Percentiles rank a stretch among this genome's conserved stretches.
Evolutionary conservation across 1,284 basidiomycete genomes (phyloP).

Genomic region (Melampsora larici-populina): DNA sequence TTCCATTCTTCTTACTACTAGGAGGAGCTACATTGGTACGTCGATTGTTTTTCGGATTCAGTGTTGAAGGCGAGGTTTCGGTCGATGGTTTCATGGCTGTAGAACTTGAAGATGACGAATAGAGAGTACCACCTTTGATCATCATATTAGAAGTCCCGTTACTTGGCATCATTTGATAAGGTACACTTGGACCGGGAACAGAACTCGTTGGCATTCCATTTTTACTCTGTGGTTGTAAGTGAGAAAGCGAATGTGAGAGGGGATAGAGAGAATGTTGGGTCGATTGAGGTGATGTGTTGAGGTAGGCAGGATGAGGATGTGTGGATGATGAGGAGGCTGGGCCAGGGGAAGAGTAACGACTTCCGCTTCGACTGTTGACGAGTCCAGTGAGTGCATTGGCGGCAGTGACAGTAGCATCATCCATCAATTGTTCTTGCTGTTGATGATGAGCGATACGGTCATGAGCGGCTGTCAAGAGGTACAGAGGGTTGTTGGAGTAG

Average conservation of each 20-base stretch:
- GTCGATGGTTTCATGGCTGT: too few species aligned
- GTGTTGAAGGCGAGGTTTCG: too few species aligned
- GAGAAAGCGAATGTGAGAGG: conserved; percentile 41
- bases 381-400: conserved; percentile 38
- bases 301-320: conserved; percentile 51
- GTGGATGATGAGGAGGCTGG: conserved; percentile 44
- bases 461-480: conserved; percentile 37
- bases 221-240: conserved; percentile 27
- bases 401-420: conserved; percentile 39
- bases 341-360: conserved; percentile 39
- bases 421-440: conserved; percentile 17
- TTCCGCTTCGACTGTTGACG: conserved; percentile 30
- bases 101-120: too few species aligned
- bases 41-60: too few species aligned
- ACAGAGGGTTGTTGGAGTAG: conserved; percentile 28
- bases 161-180: too few species aligned
- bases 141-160: too few species aligned
- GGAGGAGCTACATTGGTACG: too few species aligned
- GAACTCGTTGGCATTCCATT: too few species aligned
- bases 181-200: too few species aligned
- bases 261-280: background rate
- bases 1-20: too few species aligned
- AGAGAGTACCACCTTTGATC: too few species aligned
- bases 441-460: conserved; percentile 16
- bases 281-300: conserved; percentile 38